Evolutionary conservation across 2,329 filamentous ascomycete species (phyloP).

Genomic region (Phoma sp.): DNA sequence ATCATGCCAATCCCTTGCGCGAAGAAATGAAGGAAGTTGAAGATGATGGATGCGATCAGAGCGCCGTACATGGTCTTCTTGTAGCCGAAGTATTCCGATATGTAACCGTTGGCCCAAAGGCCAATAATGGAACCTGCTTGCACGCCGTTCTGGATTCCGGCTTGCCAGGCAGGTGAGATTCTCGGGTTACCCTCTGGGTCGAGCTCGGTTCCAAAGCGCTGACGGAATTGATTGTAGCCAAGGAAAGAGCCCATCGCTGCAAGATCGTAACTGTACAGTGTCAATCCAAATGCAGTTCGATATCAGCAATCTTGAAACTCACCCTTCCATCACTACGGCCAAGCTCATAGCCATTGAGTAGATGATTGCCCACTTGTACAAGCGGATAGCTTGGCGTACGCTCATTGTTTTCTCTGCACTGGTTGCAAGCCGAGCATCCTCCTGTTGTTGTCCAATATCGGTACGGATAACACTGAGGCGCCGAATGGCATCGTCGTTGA

Average conservation of each 20-base stretch:
- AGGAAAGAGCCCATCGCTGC: slow-evolving; percentile 80
- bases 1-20: slow-evolving; percentile 48
- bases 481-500: slow-evolving; percentile 16
- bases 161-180: slow-evolving; percentile 24
- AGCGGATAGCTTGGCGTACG: slow-evolving; percentile 19
- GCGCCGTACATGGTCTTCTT: slow-evolving; percentile 24
- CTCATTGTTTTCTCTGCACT: slow-evolving; percentile 18
- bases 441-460: slow-evolving; percentile 15
- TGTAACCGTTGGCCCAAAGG: slow-evolving; percentile 36
- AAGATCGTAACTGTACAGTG: slow-evolving; percentile 63
- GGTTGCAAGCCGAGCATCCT: slow-evolving; percentile 17
- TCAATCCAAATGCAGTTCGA: not conserved
- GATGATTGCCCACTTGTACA: slow-evolving; percentile 79
- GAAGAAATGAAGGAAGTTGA: slow-evolving; percentile 51
- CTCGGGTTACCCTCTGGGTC: slow-evolving; percentile 16
- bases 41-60: slow-evolving; percentile 11
- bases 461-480: slow-evolving; percentile 17
- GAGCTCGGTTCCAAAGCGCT: slow-evolving; percentile 45
- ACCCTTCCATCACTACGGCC: slow-evolving; percentile 88
- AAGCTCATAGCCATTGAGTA: slow-evolving; percentile 85
- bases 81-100: slow-evolving; percentile 21
- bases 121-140: slow-evolving; percentile 21
- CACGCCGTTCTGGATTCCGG: slow-evolving; percentile 22
- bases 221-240: slow-evolving; percentile 51
- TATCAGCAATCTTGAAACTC: slow-evolving; percentile 41